Base-by-base conservation (phyloP, 192 early-diverging fungal genomes). In the Coemansia sp. region DNA sequence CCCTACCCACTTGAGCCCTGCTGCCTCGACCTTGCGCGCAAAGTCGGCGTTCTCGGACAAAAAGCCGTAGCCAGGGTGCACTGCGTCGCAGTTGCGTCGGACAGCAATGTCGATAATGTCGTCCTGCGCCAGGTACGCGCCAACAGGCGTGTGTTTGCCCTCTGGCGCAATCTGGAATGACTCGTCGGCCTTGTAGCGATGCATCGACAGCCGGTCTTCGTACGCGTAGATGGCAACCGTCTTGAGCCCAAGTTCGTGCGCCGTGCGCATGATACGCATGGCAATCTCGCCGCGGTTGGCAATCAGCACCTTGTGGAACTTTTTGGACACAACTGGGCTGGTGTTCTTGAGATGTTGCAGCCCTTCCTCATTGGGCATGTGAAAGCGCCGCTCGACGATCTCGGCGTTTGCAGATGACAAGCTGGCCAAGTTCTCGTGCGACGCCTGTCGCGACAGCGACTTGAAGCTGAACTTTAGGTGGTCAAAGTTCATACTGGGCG, bases 1-100 rank as follows among this genome's bases (percentile, higher is more conserved):
- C 35, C 96, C 96, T 29, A 93, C 89, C 76, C 94, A 98, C 43
- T 91, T 88, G 61, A 98, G 92, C 38, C 94, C 95, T 12, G 93
- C 92, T 3, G 82, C 89, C 60, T 89, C 89, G 37, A 94, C 92
- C 73, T 91, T 92, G 70, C 87, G 84, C 7, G 95, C 95, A 83
- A 98, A 98, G 55, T 83, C 83, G 15, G 95, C 84, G 70, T 98
- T 97, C 78, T 98, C 96, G 29, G 89, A 88, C 39, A 98, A 81
- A 84, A 98, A 97, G 32, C 96, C 96, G 76, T 98, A 98, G 52
- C 94, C 94, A 24, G 94, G 96, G 65, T 97, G 96, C 75, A 98
- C 93, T 72, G 89, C 92, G 62, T 85, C 88, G 59, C 91, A 92
- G 69, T 87, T 85, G 51, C 87, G 88, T 62, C 84, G 69, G 56